Base-by-base conservation (phyloP, 2,329 filamentous ascomycete genomes). In the Ascochyta clinopodiicola region DNA sequence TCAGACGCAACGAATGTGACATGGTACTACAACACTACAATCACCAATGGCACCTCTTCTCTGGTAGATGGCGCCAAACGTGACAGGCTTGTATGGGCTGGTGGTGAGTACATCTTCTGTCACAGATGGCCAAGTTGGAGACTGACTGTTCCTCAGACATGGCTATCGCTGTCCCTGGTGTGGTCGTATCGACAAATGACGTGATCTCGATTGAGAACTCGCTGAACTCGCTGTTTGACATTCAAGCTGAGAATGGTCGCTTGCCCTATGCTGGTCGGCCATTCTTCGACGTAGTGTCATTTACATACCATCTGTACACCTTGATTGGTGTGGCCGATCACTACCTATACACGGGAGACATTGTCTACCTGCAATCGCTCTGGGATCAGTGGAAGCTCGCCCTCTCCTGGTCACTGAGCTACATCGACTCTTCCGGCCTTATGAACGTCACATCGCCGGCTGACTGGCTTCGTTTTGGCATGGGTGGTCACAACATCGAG, bases 31-130 rank as follows among this genome's bases (percentile, higher is more conserved):
- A 79, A 79, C 42, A 70, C 65, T 21, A 79, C 78, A 0, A 77
- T 79, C 39, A 71, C 76, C 0, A 75, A 76, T n/a, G 75, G 76
- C 0, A 69, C 60, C 0, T 74, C 71, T 15, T 66, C 68, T 4
- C 58, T 79, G 8, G 73, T 76, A 1, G 84, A 87, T 65, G 85
- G 84, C 13, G 82, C 83, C 1, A 87, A 87, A 66, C 77, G 85
- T 29, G 85, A 87, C 62, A 78, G 83, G 8, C 74, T 84, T 17
- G 81, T 87, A 2, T 88, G 84, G 84, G 81, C 85, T 10, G 85
- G 85, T 1, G 71, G 68, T 70, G 62, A 32, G 63, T 53, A 22
- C 12, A 29, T 6, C 25, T 2, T 17, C 9, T 7, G 25, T n/a
- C 2, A 12, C 17, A 21, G 10, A n/a, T 27, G 9, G 21, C 8